Base-by-base conservation (phyloP, 179 eudicot genomes). In the Heliamphora pulchella region DNA sequence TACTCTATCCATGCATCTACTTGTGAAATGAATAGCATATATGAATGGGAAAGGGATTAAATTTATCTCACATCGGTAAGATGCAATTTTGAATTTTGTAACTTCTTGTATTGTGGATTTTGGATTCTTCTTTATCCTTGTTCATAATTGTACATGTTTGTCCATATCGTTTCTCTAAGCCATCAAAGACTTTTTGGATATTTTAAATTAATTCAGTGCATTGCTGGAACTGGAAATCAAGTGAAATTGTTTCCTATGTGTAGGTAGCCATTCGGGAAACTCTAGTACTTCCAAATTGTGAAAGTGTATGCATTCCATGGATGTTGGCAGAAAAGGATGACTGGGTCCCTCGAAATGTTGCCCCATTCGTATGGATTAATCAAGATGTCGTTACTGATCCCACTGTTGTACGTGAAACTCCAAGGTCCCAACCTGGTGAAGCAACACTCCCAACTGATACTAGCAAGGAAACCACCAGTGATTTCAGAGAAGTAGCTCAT, bases 321-420 rank as follows among this genome's bases (percentile, higher is more conserved):
- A 96, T 96, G 99, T 76, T 88, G 80, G 98, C 97, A 3, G 99
- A 96, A 81, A 88, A 96, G 85, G 97, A 96, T 71, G 98, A 96
- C 77, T 96, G 99, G 99, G 77, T 90, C 55, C 98, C 96, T 5
- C 83, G 88, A 72, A 81, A 79, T 72, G 86, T 76, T 41, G 98
- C 97, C 80, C 99, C 99, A 75, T 90, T 90, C 68, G 79, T 92
- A 75, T 91, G 93, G 94, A 80, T 85, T 41, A 85, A 82, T 74
- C 92, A 86, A 8, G 98, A 94, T 75, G 74, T 85, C 4, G 79
- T 64, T 17, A 80, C 59, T 61, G 87, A 83, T 69, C 74, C 88
- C 18, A 71, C 77, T 50, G 57, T 78, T 75, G 82, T 83, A 59
- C 82, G 74, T 68, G 93, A 82, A 80, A 80, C 20, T 1, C 74